Conservation (phyloP, 2,329 filamentous ascomycete species). For the Xylariaceae sp. region DNA sequence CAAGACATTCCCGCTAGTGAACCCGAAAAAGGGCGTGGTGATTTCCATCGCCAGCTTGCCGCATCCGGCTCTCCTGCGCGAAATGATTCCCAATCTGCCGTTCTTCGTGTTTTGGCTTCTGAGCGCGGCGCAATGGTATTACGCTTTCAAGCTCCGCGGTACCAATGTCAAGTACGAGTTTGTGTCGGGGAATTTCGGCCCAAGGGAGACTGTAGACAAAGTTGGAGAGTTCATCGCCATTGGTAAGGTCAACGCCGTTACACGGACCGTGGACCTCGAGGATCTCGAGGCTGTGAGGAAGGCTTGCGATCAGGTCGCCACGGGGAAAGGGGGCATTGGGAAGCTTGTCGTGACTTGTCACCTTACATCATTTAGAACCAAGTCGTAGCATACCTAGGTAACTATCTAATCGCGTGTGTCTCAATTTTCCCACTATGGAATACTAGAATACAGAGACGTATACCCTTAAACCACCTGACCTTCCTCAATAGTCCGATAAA, state of each 20-base stretch:
- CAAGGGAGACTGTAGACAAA: constrained; percentile 41
- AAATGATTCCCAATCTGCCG: constrained; percentile 34
- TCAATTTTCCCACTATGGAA: neutral
- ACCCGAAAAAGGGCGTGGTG: constrained; percentile 37
- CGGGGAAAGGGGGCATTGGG: constrained; percentile 43
- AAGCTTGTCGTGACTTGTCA: constrained; percentile 35
- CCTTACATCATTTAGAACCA: neutral
- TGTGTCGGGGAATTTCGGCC: constrained; percentile 43
- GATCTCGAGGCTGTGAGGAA: constrained; percentile 43
- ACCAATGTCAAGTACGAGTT: constrained; percentile 45
- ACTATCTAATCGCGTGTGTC: neutral
- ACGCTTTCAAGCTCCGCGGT: constrained; percentile 42
- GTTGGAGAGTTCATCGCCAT: constrained; percentile 40
- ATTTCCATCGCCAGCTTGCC: constrained; percentile 42
- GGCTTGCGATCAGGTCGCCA: constrained; percentile 40
- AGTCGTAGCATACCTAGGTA: too few species aligned
- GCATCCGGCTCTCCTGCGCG: constrained; percentile 26
- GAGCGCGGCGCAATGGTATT: constrained; percentile 29
- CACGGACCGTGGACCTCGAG: constrained; percentile 39
- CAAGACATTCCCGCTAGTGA: constrained; percentile 39
- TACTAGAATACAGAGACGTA: constrained; percentile 5
- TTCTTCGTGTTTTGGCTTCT: constrained; percentile 34
- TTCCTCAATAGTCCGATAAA: too few species aligned
- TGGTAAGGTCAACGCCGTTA: constrained; percentile 43
- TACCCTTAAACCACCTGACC: too few species aligned